Base-by-base conservation (phyloP, 2,329 filamentous ascomycete species). In the Graphilbum sp. region DNA sequence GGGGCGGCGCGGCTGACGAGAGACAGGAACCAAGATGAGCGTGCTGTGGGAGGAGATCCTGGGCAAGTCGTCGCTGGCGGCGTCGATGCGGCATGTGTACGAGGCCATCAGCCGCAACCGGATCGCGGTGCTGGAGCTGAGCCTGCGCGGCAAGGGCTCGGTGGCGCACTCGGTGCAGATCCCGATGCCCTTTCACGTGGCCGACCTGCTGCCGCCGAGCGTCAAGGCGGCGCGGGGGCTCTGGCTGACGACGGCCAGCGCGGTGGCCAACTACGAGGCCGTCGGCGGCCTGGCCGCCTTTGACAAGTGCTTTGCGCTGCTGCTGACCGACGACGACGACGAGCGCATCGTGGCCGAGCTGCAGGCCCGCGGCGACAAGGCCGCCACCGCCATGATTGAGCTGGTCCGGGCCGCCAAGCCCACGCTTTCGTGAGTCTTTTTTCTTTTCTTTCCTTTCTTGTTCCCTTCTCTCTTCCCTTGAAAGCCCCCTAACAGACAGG, bases 211-310 rank as follows among this genome's bases (percentile, higher is more conserved):
- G 2, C 69, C 69, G 2, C 69, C 78, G 15, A 72, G 75, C 20
- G 76, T 83, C 39, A 69, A 71, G 24, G 71, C 37, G 1, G 29
- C 80, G 45, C 77, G 73, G 5, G 84, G 85, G 1, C 65, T 93
- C 0, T 88, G 85, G 79, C 64, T 94, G 17, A 94, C 86, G 1
- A 94, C 86, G 0, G 82, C 85, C 23, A 86, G 88, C 48, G 76
- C 78, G 11, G 71, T 85, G 32, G 64, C 73, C 16, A 67, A 75
- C 31, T 74, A 83, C 25, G 81, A 87, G 41, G 72, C 72, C 12
- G 59, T 69, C 1, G 70, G 78, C 32, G 75, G 82, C 17, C 71
- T 74, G 0, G 66, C 69, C 2, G 75, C 79, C 38, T 65, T 92
- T 34, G 85, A 86, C 44, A 86, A 85, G 47, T 83, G 93, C 54